Evolutionary conservation across 148 eudicot genomes (phyloP), one percentile per base, ranked within the genome.

Genomic region (Salicornia ramosissima): DNA sequence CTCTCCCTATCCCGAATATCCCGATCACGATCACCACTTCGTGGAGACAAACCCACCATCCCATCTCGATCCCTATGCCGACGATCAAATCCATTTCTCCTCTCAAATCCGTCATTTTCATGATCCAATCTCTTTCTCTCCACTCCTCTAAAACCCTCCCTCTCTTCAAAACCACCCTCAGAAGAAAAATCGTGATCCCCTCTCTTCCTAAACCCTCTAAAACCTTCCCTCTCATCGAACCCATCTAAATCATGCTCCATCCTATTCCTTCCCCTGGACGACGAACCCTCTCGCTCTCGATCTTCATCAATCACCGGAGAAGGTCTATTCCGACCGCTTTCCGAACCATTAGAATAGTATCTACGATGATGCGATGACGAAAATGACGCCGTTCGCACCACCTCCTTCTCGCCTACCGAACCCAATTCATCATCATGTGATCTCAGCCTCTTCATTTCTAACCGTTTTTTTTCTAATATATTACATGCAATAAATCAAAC

Each of bases 41-140:
- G 77, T 0, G 98, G 96, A 0, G 91, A 90, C 51, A 47, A 79
- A 72, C 84, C 87, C 70, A 82, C 88, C 54, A 19, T 68, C 10
- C 70, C 73, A 63, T 92, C 96, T 39, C 79, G 67, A 10, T 88
- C 96, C 75, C 91, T 84, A 66, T 82, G 81, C 34, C 98, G 82
- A 77, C 96, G 83, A 79, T 93, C 95, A 55, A 88, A 84, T 63
- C 74, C 79, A 64, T 82, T 79, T 43, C 96, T 81, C 75, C 88
- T 70, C 54, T 87, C 95, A 75, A 84, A 86, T 46, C 80, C 76
- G 40, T 86, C 95, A 10, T 29, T 69, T 43, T 90, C 96, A 76
- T 88, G 88, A 80, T 88, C 94, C 1, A 88, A n/a, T 12, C 96
- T 74, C 81, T 90, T n/a, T n/a, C n/a, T 90, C 87, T 89, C 78